phyloP scores from a whole-genome alignment of 768 basidiomycete genomes.

The Pleurotus sapidus region DNA sequence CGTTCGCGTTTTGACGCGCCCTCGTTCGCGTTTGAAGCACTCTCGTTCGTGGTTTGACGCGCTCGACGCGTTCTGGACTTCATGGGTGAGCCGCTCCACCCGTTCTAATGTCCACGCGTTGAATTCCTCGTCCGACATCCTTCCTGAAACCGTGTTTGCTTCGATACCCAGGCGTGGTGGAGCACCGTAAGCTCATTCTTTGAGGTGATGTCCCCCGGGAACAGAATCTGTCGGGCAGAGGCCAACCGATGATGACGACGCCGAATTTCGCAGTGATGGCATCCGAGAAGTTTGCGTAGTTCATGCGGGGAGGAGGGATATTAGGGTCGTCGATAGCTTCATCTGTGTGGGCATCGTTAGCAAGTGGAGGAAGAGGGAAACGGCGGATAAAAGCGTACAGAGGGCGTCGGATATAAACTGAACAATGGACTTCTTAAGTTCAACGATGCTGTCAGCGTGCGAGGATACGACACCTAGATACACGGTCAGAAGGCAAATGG shows the following conservation, averaged over 20 bases:
- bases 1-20: too few relatives aligned
- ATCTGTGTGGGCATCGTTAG: too few relatives aligned
- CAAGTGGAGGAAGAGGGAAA: too few relatives aligned
- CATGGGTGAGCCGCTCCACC: too few relatives aligned
- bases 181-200: constrained; percentile 11
- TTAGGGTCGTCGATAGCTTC: too few relatives aligned
- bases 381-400: background rate
- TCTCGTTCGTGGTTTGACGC: too few relatives aligned
- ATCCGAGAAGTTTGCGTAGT: constrained; percentile 16
- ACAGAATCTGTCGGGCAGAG: constrained; percentile 11
- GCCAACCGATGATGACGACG: constrained; percentile 18
- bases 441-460: background rate
- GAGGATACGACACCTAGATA: background rate
- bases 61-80: too few relatives aligned
- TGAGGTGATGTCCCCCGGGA: constrained; percentile 10
- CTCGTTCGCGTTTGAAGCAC: too few relatives aligned
- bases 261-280: constrained; percentile 14
- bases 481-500: too few relatives aligned
- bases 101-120: constrained; percentile 5
- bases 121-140: constrained; percentile 10
- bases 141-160: constrained; percentile 12
- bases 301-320: constrained; percentile 9
- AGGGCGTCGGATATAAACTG: background rate
- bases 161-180: constrained; percentile 12
- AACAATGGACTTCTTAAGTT: background rate